Conservation (phyloP, 1,284 basidiomycete genomes). For the Papiliotrema nemorosa region DNA sequence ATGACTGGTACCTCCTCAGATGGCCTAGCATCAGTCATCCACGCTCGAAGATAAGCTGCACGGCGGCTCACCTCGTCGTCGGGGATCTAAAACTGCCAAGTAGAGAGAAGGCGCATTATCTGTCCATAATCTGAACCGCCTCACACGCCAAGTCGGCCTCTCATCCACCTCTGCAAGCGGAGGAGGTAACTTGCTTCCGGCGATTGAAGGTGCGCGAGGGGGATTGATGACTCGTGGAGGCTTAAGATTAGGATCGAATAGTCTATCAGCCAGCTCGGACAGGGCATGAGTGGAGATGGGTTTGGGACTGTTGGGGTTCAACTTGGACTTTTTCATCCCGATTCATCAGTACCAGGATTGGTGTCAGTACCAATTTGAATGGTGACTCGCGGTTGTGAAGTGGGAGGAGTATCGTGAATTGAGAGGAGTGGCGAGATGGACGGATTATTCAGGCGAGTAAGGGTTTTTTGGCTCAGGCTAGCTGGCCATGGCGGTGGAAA, state of each 20-base stretch:
- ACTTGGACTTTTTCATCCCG: too few relatives aligned
- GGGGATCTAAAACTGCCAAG: conserved; percentile 24
- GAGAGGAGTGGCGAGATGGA: too few relatives aligned
- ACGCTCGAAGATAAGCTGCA: background rate
- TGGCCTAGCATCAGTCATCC: conserved; percentile 10
- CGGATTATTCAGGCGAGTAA: too few relatives aligned
- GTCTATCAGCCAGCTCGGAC: background rate
- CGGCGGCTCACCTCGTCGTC: conserved; percentile 21
- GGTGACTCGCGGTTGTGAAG: too few relatives aligned
- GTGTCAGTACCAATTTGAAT: too few relatives aligned
- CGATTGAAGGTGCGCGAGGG: conserved; percentile 15
- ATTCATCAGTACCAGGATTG: too few relatives aligned
- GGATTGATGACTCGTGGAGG: conserved; percentile 7
- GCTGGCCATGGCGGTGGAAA: too few relatives aligned
- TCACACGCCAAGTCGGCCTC: conserved; percentile 15
- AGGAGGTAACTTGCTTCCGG: conserved; percentile 17
- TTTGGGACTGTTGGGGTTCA: too few relatives aligned
- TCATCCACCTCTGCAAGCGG: conserved; percentile 30
- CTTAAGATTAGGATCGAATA: conserved; percentile 12
- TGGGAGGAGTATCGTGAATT: too few relatives aligned
- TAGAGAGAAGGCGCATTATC: conserved; percentile 18
- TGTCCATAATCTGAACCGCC: conserved; percentile 29
- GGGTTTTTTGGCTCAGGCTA: too few relatives aligned
- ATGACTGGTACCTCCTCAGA: conserved; percentile 24
- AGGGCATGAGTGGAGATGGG: background rate